Conservation (phyloP, 176 grass and related monocot species). For the Eleusine coracana region DNA sequence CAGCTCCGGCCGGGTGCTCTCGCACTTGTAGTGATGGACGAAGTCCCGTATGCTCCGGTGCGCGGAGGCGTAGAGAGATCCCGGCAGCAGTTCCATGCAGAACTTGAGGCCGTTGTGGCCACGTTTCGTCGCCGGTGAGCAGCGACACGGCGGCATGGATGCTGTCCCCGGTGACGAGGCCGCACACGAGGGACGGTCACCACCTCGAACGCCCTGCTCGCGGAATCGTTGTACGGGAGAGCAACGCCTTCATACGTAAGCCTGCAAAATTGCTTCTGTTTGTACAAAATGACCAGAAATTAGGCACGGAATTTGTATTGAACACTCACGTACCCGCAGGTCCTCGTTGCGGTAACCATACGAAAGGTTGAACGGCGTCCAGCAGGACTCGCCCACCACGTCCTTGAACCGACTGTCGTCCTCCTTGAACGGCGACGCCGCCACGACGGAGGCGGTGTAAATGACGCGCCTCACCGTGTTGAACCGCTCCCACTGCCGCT, state of each 20-base stretch:
- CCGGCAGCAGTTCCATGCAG: constrained; percentile 34
- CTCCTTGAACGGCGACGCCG: constrained; percentile 42
- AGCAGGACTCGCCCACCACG: constrained; percentile 48
- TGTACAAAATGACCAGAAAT: neutral
- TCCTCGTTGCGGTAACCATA: neutral
- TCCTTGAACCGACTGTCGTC: constrained; percentile 26
- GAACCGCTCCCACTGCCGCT: constrained; percentile 40
- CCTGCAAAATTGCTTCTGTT: constrained; percentile 19
- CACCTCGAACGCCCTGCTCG: constrained; percentile 24
- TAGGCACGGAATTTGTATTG: neutral
- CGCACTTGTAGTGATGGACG: constrained; percentile 12
- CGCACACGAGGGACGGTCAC: constrained; percentile 52
- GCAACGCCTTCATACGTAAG: constrained; percentile 43
- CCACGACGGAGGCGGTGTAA: constrained; percentile 47
- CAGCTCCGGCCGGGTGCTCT: constrained; percentile 35
- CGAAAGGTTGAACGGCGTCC: constrained; percentile 44
- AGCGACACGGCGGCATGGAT: constrained; percentile 25
- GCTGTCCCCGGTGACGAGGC: constrained; percentile 50
- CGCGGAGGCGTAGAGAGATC: constrained; percentile 35
- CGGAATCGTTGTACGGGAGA: constrained; percentile 41
- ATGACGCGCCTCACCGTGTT: constrained; percentile 54
- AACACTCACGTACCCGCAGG: constrained; percentile 26
- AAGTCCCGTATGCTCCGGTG: constrained; percentile 30
- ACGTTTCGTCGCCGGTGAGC: constrained; percentile 6
- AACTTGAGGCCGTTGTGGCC: constrained; percentile 31